Evolutionary conservation across 148 eudicot species (phyloP).

Genomic region (Nepenthes gracilis): DNA sequence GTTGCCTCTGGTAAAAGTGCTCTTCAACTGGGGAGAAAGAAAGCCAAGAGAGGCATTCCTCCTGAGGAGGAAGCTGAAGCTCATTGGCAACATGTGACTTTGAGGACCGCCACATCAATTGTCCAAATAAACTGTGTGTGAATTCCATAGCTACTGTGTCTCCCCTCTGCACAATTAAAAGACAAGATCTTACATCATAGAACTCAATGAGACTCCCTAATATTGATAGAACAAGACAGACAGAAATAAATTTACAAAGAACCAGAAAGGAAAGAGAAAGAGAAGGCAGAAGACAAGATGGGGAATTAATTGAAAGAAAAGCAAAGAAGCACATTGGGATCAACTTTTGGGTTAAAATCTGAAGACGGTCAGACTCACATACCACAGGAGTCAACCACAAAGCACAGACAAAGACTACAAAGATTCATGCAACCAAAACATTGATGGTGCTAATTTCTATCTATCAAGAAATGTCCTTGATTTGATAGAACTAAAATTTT

Average conservation of each 20-base stretch:
- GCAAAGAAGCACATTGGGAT: too few relatives aligned
- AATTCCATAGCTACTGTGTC: constrained; percentile 64
- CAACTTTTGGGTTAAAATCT: too few relatives aligned
- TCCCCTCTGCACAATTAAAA: constrained; percentile 41
- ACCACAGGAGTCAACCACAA: too few relatives aligned
- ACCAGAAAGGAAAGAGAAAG: too few relatives aligned
- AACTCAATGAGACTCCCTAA: constrained; percentile 3
- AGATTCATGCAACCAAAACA: too few relatives aligned
- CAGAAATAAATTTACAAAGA: neutral
- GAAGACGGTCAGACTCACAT: too few relatives aligned
- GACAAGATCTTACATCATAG: constrained; percentile 6
- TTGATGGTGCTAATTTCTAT: too few relatives aligned
- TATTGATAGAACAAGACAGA: neutral
- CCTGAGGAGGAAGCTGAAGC: constrained; percentile 89
- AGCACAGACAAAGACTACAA: too few relatives aligned
- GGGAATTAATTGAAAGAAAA: too few relatives aligned
- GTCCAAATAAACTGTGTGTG: constrained; percentile 61
- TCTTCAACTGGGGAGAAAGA: constrained; percentile 82
- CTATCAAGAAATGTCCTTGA: too few relatives aligned
- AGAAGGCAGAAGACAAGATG: too few relatives aligned
- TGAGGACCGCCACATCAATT: constrained; percentile 94
- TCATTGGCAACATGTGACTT: constrained; percentile 72
- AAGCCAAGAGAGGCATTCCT: constrained; percentile 82
- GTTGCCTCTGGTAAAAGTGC: constrained; percentile 89
- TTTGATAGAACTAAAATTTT: too few relatives aligned